Conservation (phyloP, 768 basidiomycete species). For the Suillus plorans region DNA sequence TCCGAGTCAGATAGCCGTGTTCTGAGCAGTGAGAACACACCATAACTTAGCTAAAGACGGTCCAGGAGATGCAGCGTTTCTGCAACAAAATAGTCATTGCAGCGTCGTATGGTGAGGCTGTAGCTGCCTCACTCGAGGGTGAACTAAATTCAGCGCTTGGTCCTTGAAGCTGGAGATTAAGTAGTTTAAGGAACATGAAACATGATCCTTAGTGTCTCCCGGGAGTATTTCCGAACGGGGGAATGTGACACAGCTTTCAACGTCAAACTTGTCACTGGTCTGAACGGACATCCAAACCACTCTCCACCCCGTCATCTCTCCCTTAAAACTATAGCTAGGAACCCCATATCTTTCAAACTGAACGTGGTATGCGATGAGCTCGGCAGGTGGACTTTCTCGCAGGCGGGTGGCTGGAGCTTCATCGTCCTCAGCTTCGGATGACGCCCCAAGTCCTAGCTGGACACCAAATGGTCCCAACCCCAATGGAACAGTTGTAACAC, state of each 20-base stretch:
- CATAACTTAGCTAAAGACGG: not conserved
- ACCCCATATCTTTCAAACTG: not conserved
- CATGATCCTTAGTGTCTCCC: not conserved
- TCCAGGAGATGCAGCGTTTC: not conserved
- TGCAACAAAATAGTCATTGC: not conserved
- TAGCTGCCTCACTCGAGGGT: not conserved
- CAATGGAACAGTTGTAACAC: constrained; percentile 38
- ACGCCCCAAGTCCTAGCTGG: constrained; percentile 32
- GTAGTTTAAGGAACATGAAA: not conserved
- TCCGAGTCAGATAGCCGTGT: not conserved
- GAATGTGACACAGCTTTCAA: constrained; percentile 10
- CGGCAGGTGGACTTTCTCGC: constrained; percentile 55
- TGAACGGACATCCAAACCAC: constrained; percentile 2
- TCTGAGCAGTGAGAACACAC: not conserved
- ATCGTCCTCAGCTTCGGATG: constrained; percentile 39
- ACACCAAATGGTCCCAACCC: constrained; percentile 29
- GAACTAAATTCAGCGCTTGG: not conserved
- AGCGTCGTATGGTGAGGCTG: not conserved
- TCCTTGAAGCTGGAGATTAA: not conserved
- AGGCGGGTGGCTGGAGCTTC: constrained; percentile 50
- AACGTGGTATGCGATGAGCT: constrained; percentile 40
- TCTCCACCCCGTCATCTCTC: not conserved
- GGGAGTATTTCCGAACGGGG: not conserved
- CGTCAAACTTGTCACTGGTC: not conserved
- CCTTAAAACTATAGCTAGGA: not conserved